phyloP scores from a whole-genome alignment of 371 early-diverging fungal species.

The Gilbertella persicaria region DNA sequence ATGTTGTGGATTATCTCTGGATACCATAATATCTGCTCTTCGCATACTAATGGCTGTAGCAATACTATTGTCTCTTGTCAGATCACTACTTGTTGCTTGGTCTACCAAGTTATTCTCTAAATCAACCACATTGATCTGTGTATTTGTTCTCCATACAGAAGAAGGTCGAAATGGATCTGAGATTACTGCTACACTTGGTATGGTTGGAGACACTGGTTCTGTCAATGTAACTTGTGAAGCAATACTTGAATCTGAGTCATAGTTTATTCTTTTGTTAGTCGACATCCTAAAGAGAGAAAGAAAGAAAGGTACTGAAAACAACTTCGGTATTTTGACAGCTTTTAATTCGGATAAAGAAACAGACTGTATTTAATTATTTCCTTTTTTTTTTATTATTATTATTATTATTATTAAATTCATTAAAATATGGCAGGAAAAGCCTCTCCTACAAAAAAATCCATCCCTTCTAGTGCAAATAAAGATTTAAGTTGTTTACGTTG shows the following conservation, averaged over 20 bases:
- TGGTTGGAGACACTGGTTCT: background rate
- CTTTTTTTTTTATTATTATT: background rate
- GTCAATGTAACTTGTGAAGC: constrained; percentile 37
- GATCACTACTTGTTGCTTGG: constrained; percentile 1
- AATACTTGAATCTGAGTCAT: constrained; percentile 21
- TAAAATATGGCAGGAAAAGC: constrained; percentile 20
- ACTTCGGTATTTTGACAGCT: too few relatives aligned
- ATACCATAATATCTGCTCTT: constrained; percentile 26
- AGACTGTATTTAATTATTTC: background rate
- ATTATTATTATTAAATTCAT: background rate
- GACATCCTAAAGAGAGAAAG: background rate
- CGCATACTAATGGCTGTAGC: constrained; percentile 31
- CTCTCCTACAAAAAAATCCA: too few relatives aligned
- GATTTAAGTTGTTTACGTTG: constrained; percentile 52
- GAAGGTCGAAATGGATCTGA: constrained; percentile 17
- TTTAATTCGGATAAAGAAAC: constrained; percentile 10
- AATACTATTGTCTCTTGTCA: constrained; percentile 24
- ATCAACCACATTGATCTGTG: constrained; percentile 1
- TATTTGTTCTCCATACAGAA: constrained; percentile 13
- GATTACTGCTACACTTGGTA: background rate
- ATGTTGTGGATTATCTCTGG: constrained; percentile 30
- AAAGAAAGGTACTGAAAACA: background rate
- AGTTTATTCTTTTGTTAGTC: background rate
- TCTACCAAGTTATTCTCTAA: background rate
- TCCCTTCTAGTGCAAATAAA: constrained; percentile 27